Evolutionary conservation across 805 yeast species (phyloP).

Genomic region (Candida boleticola): DNA sequence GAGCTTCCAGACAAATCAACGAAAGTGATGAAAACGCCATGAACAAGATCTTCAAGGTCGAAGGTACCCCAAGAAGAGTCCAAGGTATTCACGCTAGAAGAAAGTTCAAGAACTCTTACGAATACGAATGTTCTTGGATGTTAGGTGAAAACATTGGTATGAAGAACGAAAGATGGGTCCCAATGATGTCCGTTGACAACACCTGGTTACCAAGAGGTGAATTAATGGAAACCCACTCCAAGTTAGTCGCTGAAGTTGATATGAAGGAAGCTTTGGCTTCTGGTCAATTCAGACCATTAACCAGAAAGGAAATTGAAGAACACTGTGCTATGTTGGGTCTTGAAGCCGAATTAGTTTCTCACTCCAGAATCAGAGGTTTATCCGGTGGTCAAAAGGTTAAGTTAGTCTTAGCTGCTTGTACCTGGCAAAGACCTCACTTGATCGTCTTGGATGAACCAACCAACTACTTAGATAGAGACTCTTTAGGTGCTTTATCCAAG

Average conservation of each 20-base stretch:
- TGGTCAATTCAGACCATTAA: slow-evolving; percentile 99
- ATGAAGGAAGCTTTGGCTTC: slow-evolving; percentile 99
- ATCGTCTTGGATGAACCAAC: slow-evolving; percentile 99
- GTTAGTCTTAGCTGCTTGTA: slow-evolving; percentile 99
- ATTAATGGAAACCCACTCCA: slow-evolving; percentile 86
- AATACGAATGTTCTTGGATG: slow-evolving; percentile 96
- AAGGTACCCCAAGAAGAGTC: slow-evolving; percentile 98
- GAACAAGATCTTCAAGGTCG: slow-evolving; percentile 99
- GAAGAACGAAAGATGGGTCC: slow-evolving; percentile 99
- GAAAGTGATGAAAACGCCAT: slow-evolving; percentile 96
- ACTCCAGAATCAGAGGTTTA: slow-evolving; percentile 99
- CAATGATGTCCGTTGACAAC: slow-evolving; percentile 99
- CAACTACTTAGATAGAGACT: slow-evolving; percentile 98
- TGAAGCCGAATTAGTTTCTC: slow-evolving; percentile 98
- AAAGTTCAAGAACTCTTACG: slow-evolving; percentile 99
- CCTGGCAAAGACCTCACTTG: slow-evolving; percentile 99
- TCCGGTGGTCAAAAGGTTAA: slow-evolving; percentile 99
- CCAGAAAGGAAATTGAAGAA: slow-evolving; percentile 99
- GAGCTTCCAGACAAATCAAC: slow-evolving; percentile 98
- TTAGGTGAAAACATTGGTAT: slow-evolving; percentile 98
- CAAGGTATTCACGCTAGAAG: slow-evolving; percentile 93
- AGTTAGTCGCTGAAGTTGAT: slow-evolving; percentile 99
- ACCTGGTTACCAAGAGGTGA: slow-evolving; percentile 99
- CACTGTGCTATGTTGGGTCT: slow-evolving; percentile 99
- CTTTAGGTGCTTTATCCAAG: slow-evolving; percentile 98